Evolutionary conservation across 2,329 filamentous ascomycete species (phyloP), one percentile per base, ranked within the genome.

Genomic region (Metarhizium anisopliae): DNA sequence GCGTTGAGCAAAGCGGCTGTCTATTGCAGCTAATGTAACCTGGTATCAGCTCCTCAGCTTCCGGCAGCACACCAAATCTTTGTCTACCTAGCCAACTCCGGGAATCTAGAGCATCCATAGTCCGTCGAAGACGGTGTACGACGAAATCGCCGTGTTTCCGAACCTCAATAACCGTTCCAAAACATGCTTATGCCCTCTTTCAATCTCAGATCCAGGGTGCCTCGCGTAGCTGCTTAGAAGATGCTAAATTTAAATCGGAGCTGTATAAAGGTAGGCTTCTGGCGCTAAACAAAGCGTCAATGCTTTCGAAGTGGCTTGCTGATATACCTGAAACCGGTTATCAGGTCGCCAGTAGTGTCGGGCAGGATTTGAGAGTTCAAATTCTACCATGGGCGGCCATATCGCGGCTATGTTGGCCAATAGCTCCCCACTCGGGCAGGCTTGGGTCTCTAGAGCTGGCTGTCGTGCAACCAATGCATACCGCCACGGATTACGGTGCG

Each of bases 321-420:
- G 47, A 2, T 18, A 36, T 20, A 52, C 53, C 49, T 49, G 30
- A 55, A 55, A 51, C 49, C n/a, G 30, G 3, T 30, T 4, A 30
- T 30, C 20, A 49, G 45, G 45, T 13, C 25, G 45, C n/a, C 45
- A 49, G 30, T 49, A 16, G 20, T 20, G 45, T 49, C 45, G 25
- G 20, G 45, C 45, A 49, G 45, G 45, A 49, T 30, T 49, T 20
- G 7, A 29, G 11, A 30, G 7, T 4, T 49, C 14, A 14, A 16
- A 30, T 29, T 29, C 45, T 49, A 7, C 20, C 13, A 30, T 14
- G 16, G 45, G 11, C 45, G 18, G 45, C 35, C 25, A 47, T 36
- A 38, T 51, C 49, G 49, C 49, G 49, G 53, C 50, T 51, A 51
- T 47, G 38, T 51, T 40, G 30, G 29, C 49, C 53, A 55, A 47